A percentile compares a stretch with the other conserved stretches of the same genome.
Evolutionary conservation across 768 basidiomycete species (phyloP).

Genomic region (Podaxis pistillaris): DNA sequence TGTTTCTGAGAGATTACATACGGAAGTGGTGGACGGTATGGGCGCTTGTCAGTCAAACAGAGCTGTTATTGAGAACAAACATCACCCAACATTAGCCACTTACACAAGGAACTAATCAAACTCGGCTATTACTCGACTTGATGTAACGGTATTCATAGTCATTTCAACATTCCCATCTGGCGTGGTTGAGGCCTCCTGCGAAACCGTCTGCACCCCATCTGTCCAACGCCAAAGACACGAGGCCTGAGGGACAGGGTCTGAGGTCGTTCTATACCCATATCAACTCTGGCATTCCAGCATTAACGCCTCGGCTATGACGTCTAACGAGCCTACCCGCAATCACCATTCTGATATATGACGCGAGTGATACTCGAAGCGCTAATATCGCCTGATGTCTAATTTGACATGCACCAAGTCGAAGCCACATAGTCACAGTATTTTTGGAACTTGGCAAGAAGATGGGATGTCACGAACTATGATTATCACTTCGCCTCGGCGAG

Average conservation of each 20-base stretch:
- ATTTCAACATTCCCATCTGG: not conserved
- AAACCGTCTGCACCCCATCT: not conserved
- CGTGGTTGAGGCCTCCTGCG: too few species aligned
- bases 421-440: not conserved
- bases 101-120: not conserved
- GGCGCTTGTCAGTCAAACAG: not conserved
- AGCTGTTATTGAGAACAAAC: not conserved
- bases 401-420: not conserved
- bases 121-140: not conserved
- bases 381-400: not conserved
- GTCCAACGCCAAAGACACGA: not conserved
- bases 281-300: not conserved
- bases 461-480: not conserved
- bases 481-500: not conserved
- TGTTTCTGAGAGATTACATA: not conserved
- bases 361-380: not conserved
- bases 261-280: not conserved
- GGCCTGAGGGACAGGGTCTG: not conserved
- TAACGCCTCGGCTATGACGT: conserved; percentile 9
- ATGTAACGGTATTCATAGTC: not conserved
- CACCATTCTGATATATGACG: conserved; percentile 1
- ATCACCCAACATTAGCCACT: not conserved
- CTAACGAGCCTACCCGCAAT: not conserved
- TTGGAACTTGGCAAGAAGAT: not conserved
- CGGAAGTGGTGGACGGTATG: not conserved